Base-by-base conservation (phyloP, 1,284 basidiomycete species). In the Marasmius tenuissimus region DNA sequence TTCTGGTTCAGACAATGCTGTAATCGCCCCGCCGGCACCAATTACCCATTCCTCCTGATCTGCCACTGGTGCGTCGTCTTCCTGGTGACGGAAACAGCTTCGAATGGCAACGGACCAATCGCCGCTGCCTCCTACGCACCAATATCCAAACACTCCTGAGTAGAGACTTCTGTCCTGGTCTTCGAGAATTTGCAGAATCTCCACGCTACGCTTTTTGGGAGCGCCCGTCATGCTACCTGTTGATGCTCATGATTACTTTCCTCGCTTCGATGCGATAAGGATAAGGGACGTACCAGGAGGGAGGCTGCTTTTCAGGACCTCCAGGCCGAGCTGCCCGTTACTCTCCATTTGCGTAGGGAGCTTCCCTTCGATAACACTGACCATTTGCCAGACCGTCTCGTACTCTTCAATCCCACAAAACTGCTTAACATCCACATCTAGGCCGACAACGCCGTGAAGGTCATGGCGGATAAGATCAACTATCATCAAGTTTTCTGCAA, bases 401-500 rank as follows among this genome's bases (percentile, higher is more conserved):
- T 97, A 98, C 67, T 94, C 93, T 73, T 99, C 97, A 8, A 98
- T 86, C 1, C 78, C 78, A 75, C 97, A 98, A 67, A 99, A 92
- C 65, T 93, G 87, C 57, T 88, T 91, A 1, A 98, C 95, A 5
- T 82, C 73, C 5, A 99, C 96, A 56, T 89, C 72, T 72, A 92
- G 74, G 65, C 92, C 80, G 67, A 98, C 79, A 70, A 93, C 78
- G 70, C 88, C 76, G 79, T 91, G 87, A 37, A 99, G 79, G 75
- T 99, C 97, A 62, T 97, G 93, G 14, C 96, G 87, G 69, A 98
- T 98, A 47, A 98, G 84, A 72, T 98, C 97, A 22, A 98, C 97
- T 67, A 99, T 98, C 97, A 99, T 98, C 58, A 98, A 77, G 72
- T 99, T 99, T 77, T 98, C 97, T 0, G 96, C 97, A 1, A 97